Evolutionary conservation across 331 rosid genomes (phyloP), one percentile per base, ranked within the genome.

Genomic region (Rosa hybrid): DNA sequence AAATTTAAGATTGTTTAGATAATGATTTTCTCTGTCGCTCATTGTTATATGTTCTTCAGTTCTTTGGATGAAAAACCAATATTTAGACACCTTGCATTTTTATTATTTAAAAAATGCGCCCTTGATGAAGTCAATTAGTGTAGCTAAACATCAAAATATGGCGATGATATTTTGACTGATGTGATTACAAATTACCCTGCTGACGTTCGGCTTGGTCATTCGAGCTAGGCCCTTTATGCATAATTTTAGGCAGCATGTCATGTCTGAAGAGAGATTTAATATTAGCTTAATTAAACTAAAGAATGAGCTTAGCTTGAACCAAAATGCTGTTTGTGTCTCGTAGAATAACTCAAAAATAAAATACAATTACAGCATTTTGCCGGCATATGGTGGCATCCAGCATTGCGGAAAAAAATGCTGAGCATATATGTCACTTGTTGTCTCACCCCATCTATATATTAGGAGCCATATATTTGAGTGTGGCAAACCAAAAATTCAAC

Each of bases 241-340:
- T 72, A 78, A 80, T 67, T 71, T 53, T 68, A 60, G 83, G 84
- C 84, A 67, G 69, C 76, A 84, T 60, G 82, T 88, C 91, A 77
- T 72, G 81, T 80, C 85, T 60, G 14, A 57, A 63, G 72, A 68
- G 74, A 71, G 39, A 34, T 71, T 80, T 71, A 57, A 76, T 76
- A 75, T 42, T 30, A 77, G 30, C 34, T 51, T 39, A 46, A 42
- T 62, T 69, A 80, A 38, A 84, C 76, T 67, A 75, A 56, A 63
- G 72, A 53, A 53, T 70, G 39, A 79, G 27, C 51, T 56, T 57
- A 57, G 13, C 30, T 57, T 41, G n/a, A 53, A 51, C 20, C 56
- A 57, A 57, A 21, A 34, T 69, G 65, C 7, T 63, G 42, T 45
- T 49, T 39, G 12, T 46, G 27, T 51, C 68, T 25, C 3, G 4